These are phyloP conservation scores for Monosporascus sp. DNA, from an alignment of 2,329 filamentous ascomycete species.

Conservation along the genomic window DNA sequence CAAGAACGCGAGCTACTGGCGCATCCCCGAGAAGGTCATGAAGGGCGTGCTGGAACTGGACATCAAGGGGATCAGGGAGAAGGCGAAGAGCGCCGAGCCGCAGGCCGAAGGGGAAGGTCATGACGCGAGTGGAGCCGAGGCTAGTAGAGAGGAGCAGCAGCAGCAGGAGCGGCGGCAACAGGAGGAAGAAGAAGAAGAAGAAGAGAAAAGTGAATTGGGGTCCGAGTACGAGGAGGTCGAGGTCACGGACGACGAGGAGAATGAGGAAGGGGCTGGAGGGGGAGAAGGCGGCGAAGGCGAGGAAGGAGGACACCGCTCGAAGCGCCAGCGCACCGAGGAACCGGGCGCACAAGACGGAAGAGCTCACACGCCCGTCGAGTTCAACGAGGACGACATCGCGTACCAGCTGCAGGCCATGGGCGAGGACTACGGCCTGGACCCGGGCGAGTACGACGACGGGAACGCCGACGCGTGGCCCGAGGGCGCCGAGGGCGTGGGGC, in stretches of 20 bases:
- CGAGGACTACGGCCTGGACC: conserved; percentile 73
- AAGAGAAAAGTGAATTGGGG: conserved; percentile 46
- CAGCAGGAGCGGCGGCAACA: conserved; percentile 35
- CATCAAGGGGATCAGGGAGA: conserved; percentile 61
- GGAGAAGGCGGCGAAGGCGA: conserved; percentile 48
- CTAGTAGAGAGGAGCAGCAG: conserved; percentile 39
- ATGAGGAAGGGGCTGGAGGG: conserved; percentile 46
- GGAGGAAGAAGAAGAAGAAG: conserved; percentile 28
- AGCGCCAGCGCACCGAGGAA: conserved; percentile 43
- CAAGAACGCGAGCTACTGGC: conserved; percentile 91
- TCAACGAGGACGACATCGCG: conserved; percentile 91
- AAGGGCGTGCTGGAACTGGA: conserved; percentile 70
- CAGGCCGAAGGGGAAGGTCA: conserved; percentile 21
- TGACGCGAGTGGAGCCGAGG: conserved; percentile 36
- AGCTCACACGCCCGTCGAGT: conserved; percentile 58
- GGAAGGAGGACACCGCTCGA: conserved; percentile 40
- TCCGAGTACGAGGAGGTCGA: conserved; percentile 76
- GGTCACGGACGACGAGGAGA: conserved; percentile 54
- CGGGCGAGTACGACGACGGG: conserved; percentile 68
- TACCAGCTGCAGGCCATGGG: conserved; percentile 89
- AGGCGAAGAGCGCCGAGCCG: conserved; percentile 6
- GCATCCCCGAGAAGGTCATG: conserved; percentile 82
- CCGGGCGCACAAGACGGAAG: conserved; percentile 21
- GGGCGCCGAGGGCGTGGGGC: conserved; percentile 61
- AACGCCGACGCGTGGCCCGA: conserved; percentile 60